Evolutionary conservation across 139 green algal genomes (phyloP).

Genomic region (Coelastrella sp.): DNA sequence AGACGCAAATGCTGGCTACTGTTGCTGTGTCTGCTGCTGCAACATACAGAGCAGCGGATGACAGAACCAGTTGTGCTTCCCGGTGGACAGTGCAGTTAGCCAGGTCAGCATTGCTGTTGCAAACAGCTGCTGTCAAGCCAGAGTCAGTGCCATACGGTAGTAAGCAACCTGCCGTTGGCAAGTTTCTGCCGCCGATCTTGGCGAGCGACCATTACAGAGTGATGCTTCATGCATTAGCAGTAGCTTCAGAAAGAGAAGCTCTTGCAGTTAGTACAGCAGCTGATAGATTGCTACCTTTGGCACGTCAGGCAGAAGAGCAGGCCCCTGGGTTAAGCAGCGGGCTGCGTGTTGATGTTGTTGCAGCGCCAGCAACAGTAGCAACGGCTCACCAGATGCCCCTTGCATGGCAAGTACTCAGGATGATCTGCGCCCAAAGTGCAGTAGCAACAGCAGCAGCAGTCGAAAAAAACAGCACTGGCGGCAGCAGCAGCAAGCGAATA

Average conservation of each 20-base stretch:
- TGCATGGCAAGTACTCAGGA: too few species aligned
- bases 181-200: background rate
- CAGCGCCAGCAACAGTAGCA: background rate
- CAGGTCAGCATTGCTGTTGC: constrained; percentile 11
- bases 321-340: too few species aligned
- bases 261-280: too few species aligned
- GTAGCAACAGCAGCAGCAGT: background rate
- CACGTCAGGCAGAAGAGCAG: too few species aligned
- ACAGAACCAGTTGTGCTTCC: background rate
- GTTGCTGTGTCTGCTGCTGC: background rate
- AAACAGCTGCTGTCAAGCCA: background rate
- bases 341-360: background rate
- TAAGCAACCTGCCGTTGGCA: background rate
- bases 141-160: background rate
- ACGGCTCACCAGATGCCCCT: background rate
- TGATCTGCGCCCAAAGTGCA: too few species aligned
- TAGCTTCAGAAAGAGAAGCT: too few species aligned
- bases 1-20: background rate
- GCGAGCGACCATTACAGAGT: background rate
- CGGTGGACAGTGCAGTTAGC: background rate
- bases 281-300: too few species aligned
- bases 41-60: background rate
- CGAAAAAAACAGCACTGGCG: background rate
- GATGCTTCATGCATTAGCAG: background rate
- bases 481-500: background rate